Evolutionary conservation across 495 filamentous ascomycete genomes (phyloP).

Genomic region (Tuber magnatum): DNA sequence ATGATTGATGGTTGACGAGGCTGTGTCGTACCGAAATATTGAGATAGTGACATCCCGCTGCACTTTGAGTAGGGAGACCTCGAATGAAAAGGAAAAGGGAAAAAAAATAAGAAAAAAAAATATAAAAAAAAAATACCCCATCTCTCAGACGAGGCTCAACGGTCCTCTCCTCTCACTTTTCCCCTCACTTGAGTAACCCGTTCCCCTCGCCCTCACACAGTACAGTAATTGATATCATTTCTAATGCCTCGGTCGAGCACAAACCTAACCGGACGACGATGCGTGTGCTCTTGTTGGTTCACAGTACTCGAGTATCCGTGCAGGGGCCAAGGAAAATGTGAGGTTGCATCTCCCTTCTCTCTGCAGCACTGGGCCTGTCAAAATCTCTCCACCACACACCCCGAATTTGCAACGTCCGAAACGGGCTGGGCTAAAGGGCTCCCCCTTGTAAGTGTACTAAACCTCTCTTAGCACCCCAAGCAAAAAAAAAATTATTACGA

Average conservation of each 20-base stretch:
- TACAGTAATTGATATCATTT: slow-evolving; percentile 9
- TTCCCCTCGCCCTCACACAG: slow-evolving; percentile 8
- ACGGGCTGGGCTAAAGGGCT: slow-evolving; percentile 20
- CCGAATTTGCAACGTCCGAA: slow-evolving; percentile 22
- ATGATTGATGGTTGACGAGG: background rate
- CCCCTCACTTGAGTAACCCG: slow-evolving; percentile 13
- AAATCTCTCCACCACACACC: slow-evolving; percentile 16
- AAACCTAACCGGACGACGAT: slow-evolving; percentile 14
- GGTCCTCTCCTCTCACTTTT: slow-evolving; percentile 2
- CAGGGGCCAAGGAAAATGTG: slow-evolving; percentile 30
- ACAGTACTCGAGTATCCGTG: slow-evolving; percentile 4
- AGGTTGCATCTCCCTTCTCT: slow-evolving; percentile 10
- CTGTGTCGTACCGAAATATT: background rate
- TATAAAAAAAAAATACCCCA: background rate
- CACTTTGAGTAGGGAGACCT: background rate
- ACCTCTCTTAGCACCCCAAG: background rate
- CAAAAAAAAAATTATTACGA: background rate
- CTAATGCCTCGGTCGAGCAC: slow-evolving; percentile 6
- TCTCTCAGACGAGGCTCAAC: background rate
- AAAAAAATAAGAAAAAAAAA: background rate
- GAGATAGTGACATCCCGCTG: background rate
- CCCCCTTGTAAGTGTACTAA: background rate
- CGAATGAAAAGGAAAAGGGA: background rate
- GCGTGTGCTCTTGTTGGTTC: slow-evolving; percentile 28
- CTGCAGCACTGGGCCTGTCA: slow-evolving; percentile 29